These are phyloP conservation scores for Pilasporangium apinafurcum DNA, from an alignment of 352 stramenopile genomes.

Conservation along the genomic window DNA sequence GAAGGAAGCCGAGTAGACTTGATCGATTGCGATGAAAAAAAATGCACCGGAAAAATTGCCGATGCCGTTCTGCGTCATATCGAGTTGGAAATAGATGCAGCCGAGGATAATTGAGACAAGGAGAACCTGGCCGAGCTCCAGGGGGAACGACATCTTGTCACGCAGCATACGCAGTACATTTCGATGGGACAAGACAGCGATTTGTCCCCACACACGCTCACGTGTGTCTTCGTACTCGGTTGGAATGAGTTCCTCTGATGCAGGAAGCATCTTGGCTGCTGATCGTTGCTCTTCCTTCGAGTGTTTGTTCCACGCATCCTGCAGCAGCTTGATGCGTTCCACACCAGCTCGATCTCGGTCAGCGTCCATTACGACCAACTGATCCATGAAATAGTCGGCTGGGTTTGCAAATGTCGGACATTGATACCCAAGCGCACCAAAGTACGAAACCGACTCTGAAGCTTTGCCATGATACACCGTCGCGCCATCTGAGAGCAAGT, in stretches of 20 bases:
- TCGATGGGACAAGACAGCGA: slow-evolving; percentile 18
- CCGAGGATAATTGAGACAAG: slow-evolving; percentile 27
- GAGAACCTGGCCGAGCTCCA: slow-evolving; percentile 18
- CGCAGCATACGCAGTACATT: slow-evolving; percentile 21
- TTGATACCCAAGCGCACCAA: slow-evolving; percentile 15
- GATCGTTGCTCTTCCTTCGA: not conserved
- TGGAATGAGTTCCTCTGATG: no score
- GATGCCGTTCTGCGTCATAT: slow-evolving; percentile 18
- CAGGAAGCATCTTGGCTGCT: not conserved
- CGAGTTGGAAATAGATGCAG: slow-evolving; percentile 25
- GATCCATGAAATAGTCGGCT: slow-evolving; percentile 38
- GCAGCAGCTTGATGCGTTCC: slow-evolving; percentile 14
- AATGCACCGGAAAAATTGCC: slow-evolving; percentile 29
- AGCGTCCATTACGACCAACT: slow-evolving; percentile 25
- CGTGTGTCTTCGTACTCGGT: slow-evolving; percentile 4
- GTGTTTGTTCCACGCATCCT: slow-evolving; percentile 9
- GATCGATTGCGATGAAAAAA: slow-evolving; percentile 30
- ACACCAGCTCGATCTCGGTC: slow-evolving; percentile 11
- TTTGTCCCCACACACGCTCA: slow-evolving; percentile 9
- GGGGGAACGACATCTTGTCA: slow-evolving; percentile 23
- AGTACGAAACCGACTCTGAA: slow-evolving; percentile 26
- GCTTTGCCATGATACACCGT: slow-evolving; percentile 30
- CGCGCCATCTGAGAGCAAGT: slow-evolving; percentile 24
- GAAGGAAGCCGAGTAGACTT: slow-evolving; percentile 19
- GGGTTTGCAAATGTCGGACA: slow-evolving; percentile 35